Evolutionary conservation across 1,284 basidiomycete genomes (phyloP).

Genomic region (Austropuccinia psidii): DNA sequence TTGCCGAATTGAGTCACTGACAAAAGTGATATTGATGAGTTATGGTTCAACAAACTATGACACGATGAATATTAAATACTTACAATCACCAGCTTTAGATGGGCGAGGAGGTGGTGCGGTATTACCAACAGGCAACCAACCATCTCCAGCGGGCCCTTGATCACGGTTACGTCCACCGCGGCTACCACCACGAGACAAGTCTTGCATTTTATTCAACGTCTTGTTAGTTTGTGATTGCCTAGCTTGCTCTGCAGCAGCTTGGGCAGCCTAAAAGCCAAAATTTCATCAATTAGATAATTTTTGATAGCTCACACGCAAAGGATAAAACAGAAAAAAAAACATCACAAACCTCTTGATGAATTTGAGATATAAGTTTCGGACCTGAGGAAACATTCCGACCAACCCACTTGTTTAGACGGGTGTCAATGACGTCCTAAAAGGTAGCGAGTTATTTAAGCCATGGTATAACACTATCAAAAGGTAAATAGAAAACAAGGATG

Average conservation of each 20-base stretch:
- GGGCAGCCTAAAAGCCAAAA: conserved; percentile 15
- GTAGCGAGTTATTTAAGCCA: neutral
- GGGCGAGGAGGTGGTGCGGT: conserved; percentile 18
- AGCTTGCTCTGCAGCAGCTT: conserved; percentile 29
- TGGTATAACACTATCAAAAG: neutral
- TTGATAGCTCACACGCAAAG: neutral
- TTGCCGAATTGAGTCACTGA: conserved; percentile 36
- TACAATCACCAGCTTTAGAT: conserved; percentile 32
- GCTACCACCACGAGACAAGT: conserved; percentile 25
- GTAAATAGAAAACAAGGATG: neutral
- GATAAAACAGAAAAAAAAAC: neutral
- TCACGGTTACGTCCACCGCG: conserved; percentile 23
- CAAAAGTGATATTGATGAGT: neutral
- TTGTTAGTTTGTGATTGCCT: conserved; percentile 25
- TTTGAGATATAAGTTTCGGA: conserved; percentile 26
- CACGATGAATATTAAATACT: neutral
- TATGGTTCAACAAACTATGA: neutral
- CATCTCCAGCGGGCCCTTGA: conserved; percentile 9
- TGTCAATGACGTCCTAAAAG: conserved; percentile 33
- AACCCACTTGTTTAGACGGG: conserved; percentile 28
- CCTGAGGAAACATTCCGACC: conserved; percentile 16
- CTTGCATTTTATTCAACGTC: conserved; percentile 2
- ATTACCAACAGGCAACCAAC: conserved; percentile 25
- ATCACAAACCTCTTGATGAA: conserved; percentile 21
- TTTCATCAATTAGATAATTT: no score